Conservation (phyloP, 495 filamentous ascomycete genomes). For the Chaetomium cochliodes region DNA sequence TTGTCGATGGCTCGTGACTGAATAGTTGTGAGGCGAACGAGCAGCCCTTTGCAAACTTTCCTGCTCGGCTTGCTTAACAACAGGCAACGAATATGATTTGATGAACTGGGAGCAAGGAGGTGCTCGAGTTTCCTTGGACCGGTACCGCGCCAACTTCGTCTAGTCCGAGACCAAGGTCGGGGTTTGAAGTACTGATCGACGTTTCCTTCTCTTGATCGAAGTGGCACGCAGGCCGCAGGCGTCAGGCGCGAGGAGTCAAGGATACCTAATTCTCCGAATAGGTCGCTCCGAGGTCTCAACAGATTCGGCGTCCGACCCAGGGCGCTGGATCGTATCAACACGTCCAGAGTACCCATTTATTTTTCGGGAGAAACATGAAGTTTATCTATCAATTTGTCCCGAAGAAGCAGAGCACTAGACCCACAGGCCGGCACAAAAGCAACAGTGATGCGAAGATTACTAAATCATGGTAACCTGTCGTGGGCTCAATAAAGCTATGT, state of each 20-base stretch:
- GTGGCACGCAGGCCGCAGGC: neutral
- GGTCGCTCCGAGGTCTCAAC: neutral
- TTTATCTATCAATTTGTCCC: neutral
- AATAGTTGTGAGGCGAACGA: neutral
- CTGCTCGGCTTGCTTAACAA: neutral
- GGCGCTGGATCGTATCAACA: neutral
- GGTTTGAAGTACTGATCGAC: neutral
- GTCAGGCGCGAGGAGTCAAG: too few relatives aligned
- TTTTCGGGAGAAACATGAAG: neutral
- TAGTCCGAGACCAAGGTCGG: neutral
- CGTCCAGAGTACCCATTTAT: neutral
- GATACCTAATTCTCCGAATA: neutral
- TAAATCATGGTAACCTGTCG: too few relatives aligned
- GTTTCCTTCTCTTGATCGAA: neutral
- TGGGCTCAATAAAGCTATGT: too few relatives aligned
- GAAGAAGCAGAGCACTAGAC: too few relatives aligned
- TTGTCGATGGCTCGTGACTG: neutral
- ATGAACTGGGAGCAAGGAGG: neutral
- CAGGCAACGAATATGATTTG: neutral
- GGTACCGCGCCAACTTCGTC: neutral
- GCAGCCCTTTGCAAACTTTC: neutral
- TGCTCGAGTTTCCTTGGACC: conserved; percentile 1
- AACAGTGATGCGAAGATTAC: too few relatives aligned
- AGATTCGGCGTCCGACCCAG: neutral
- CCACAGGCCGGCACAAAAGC: too few relatives aligned